phyloP scores from a whole-genome alignment of 257 asterid species.

The Ilex aquifolium region DNA sequence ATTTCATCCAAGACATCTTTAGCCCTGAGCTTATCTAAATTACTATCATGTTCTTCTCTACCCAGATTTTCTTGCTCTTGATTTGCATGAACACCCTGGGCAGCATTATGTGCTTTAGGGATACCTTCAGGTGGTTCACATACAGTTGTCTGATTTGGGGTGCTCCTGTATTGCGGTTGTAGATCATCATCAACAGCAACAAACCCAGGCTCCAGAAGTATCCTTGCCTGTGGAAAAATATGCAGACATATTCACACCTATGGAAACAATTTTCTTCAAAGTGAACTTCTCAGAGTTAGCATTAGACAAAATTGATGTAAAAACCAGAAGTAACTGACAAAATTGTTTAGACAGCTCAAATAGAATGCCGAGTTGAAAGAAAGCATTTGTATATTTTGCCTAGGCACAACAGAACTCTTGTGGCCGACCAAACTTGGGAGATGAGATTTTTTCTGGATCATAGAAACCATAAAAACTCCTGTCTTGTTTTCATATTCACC shows the following conservation, averaged over 20 bases:
- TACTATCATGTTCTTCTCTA: constrained; percentile 23
- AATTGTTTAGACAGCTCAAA: background rate
- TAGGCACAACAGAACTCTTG: too few relatives aligned
- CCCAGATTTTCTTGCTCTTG: constrained; percentile 26
- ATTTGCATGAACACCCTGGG: constrained; percentile 14
- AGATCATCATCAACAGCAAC: constrained; percentile 31
- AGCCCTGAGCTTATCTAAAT: constrained; percentile 26
- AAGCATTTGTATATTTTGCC: too few relatives aligned
- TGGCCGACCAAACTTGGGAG: too few relatives aligned
- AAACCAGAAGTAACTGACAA: background rate
- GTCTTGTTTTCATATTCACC: too few relatives aligned
- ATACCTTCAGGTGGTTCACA: constrained; percentile 24
- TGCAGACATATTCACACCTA: background rate
- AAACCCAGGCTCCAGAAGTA: constrained; percentile 60
- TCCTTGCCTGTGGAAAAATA: constrained; percentile 71
- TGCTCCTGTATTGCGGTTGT: constrained; percentile 31
- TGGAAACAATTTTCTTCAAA: background rate
- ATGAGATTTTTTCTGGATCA: too few relatives aligned
- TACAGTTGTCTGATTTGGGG: constrained; percentile 21
- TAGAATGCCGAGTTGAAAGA: background rate
- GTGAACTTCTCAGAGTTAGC: background rate
- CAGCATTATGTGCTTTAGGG: constrained; percentile 20
- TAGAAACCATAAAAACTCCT: too few relatives aligned
- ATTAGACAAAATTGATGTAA: background rate
- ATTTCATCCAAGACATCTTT: constrained; percentile 31